Conservation (phyloP, 1,284 basidiomycete species). For the Sanguinoderma infundibulare region DNA sequence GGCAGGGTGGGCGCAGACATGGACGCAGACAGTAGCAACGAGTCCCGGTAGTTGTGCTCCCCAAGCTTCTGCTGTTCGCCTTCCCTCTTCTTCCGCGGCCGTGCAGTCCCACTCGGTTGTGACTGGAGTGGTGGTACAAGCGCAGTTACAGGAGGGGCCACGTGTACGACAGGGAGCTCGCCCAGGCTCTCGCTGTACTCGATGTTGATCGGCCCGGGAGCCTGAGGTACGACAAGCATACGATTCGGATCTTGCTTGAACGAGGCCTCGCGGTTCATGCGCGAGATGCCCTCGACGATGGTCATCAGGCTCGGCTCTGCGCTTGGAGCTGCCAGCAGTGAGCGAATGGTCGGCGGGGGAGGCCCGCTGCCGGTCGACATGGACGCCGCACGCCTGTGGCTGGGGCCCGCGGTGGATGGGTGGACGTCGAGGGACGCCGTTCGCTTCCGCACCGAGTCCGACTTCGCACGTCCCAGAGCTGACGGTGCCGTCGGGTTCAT, state of each 20-base stretch:
- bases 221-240: constrained; percentile 39
- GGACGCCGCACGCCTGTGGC: constrained; percentile 24
- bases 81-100: background rate
- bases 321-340: constrained; percentile 11
- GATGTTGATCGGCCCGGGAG: constrained; percentile 39
- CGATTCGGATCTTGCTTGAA: constrained; percentile 35
- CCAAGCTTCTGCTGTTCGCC: constrained; percentile 4
- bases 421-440: constrained; percentile 24
- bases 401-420: constrained; percentile 1
- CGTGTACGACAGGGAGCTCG: constrained; percentile 7
- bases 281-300: constrained; percentile 65
- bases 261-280: constrained; percentile 39
- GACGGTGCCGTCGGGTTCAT: constrained; percentile 3
- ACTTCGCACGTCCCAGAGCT: constrained; percentile 9
- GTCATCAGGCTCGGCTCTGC: constrained; percentile 60
- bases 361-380: constrained; percentile 13
- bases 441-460: constrained; percentile 19
- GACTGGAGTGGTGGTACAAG: background rate
- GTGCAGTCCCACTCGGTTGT: constrained; percentile 1
- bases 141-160: background rate
- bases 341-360: background rate
- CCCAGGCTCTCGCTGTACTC: constrained; percentile 16
- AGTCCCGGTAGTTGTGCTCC: constrained; percentile 22
- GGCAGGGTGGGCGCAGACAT: constrained; percentile 27
- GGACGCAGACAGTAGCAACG: constrained; percentile 24